Conservation (phyloP, 2,329 filamentous ascomycete genomes). For the Fusarium drepaniforme region DNA sequence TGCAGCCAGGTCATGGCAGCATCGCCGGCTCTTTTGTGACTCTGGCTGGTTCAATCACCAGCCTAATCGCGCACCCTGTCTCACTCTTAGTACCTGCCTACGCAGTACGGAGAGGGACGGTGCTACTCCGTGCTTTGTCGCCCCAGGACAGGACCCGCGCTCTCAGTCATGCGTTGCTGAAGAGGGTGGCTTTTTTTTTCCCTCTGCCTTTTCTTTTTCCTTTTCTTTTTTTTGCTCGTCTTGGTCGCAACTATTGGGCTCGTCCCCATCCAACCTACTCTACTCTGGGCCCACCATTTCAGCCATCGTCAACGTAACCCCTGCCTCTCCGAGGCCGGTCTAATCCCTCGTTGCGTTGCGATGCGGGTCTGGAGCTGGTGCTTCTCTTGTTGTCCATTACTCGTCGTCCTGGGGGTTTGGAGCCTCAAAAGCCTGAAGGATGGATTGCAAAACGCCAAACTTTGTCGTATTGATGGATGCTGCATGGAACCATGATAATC, state of each 20-base stretch:
- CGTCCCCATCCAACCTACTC: conserved; percentile 23
- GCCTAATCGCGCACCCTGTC: conserved; percentile 39
- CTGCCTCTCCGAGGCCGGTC: conserved; percentile 20
- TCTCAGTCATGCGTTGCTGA: conserved; percentile 36
- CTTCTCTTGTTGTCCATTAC: conserved; percentile 7
- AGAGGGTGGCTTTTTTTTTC: conserved; percentile 32
- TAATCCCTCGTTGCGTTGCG: conserved; percentile 16
- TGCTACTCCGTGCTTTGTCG: conserved; percentile 22
- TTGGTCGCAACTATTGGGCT: conserved; percentile 33
- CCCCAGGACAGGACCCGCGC: conserved; percentile 28
- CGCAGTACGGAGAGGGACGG: neutral
- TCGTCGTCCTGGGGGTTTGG: conserved; percentile 4
- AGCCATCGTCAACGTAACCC: conserved; percentile 39
- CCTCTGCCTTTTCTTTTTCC: conserved; percentile 31
- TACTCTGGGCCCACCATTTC: conserved; percentile 39
- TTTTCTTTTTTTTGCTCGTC: conserved; percentile 32
- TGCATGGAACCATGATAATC: conserved; percentile 17
- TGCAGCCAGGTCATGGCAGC: conserved; percentile 29
- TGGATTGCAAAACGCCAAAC: conserved; percentile 5
- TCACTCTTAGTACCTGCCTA: conserved; percentile 35
- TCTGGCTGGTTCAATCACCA: conserved; percentile 31
- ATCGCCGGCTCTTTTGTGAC: conserved; percentile 36
- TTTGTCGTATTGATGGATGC: conserved; percentile 9
- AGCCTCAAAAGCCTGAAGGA: conserved; percentile 1
- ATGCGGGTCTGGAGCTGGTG: conserved; percentile 1